These are phyloP conservation scores for Guadua angustifolia DNA, from an alignment of 176 grass and related monocot species.

Conservation along the genomic window DNA sequence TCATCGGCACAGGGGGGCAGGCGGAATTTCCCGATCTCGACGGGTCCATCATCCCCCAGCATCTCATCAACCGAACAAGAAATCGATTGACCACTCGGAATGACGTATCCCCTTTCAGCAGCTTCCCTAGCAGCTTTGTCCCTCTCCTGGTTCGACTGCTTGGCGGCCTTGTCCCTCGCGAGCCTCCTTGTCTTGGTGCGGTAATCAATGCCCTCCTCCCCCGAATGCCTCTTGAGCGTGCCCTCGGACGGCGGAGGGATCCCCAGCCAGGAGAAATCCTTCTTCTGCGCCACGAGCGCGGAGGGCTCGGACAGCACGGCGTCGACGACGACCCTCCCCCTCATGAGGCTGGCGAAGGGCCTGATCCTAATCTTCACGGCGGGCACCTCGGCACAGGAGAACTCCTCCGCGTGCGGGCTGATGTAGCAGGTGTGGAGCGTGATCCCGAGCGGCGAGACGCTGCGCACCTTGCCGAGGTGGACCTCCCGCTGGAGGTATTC, in stretches of 20 bases:
- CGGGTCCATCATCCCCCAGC: constrained; percentile 37
- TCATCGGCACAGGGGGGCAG: constrained; percentile 68
- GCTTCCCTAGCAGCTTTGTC: constrained; percentile 62
- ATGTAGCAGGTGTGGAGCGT: constrained; percentile 90
- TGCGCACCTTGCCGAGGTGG: constrained; percentile 78
- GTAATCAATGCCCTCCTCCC: constrained; percentile 87
- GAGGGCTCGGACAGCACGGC: constrained; percentile 80
- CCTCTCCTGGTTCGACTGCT: constrained; percentile 54
- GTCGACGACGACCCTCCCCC: constrained; percentile 84
- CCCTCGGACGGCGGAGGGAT: constrained; percentile 66
- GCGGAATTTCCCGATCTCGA: constrained; percentile 48
- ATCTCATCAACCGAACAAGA: constrained; percentile 38
- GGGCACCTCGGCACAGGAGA: constrained; percentile 83
- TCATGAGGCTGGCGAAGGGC: constrained; percentile 79
- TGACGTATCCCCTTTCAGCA: constrained; percentile 74
- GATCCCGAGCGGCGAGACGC: constrained; percentile 84
- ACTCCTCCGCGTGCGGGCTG: constrained; percentile 81
- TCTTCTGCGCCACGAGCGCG: constrained; percentile 73
- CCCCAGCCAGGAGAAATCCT: constrained; percentile 95
- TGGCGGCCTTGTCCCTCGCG: constrained; percentile 66
- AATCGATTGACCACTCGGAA: constrained; percentile 54
- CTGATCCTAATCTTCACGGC: constrained; percentile 78
- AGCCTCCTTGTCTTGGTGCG: constrained; percentile 86
- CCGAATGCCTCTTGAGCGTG: constrained; percentile 55
- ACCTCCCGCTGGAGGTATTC: constrained; percentile 87